Evolutionary conservation across 78 protist species (phyloP).

Genomic region (Dictyostelium discoideum): DNA sequence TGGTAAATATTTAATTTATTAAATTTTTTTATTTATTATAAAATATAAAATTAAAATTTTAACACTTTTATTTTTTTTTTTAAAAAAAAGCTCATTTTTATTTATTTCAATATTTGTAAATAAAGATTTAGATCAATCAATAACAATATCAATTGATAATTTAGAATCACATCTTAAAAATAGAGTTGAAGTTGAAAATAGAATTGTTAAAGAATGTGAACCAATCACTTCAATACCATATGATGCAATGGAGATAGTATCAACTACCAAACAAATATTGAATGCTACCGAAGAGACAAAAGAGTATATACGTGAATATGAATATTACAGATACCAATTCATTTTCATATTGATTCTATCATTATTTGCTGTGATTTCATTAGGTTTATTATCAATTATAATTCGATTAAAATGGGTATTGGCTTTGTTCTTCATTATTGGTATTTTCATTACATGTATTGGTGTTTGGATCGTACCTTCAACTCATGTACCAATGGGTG

Average conservation of each 20-base stretch:
- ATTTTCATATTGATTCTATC: background rate
- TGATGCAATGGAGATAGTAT: constrained; percentile 39
- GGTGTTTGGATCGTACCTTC: constrained; percentile 42
- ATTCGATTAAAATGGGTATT: background rate
- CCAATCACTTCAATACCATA: constrained; percentile 6
- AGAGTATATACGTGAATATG: constrained; percentile 31
- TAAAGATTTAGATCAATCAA: constrained; percentile 45
- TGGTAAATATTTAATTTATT: background rate
- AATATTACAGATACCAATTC: constrained; percentile 24
- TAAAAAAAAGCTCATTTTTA: background rate
- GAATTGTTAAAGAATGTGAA: constrained; percentile 36
- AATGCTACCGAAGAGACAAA: background rate
- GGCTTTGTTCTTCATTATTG: background rate
- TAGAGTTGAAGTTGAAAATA: constrained; percentile 22
- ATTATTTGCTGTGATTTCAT: background rate
- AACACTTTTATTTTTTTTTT: background rate
- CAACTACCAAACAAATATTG: background rate
- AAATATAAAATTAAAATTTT: too few relatives aligned
- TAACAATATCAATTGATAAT: constrained; percentile 22
- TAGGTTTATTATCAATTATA: constrained; percentile 28
- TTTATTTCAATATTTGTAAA: constrained; percentile 30
- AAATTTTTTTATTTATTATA: too few relatives aligned
- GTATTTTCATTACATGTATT: background rate
- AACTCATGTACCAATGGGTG: constrained; percentile 54
- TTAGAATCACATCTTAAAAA: background rate